Base-by-base conservation (phyloP, 768 basidiomycete genomes). In the Panaeolus cyanescens region DNA sequence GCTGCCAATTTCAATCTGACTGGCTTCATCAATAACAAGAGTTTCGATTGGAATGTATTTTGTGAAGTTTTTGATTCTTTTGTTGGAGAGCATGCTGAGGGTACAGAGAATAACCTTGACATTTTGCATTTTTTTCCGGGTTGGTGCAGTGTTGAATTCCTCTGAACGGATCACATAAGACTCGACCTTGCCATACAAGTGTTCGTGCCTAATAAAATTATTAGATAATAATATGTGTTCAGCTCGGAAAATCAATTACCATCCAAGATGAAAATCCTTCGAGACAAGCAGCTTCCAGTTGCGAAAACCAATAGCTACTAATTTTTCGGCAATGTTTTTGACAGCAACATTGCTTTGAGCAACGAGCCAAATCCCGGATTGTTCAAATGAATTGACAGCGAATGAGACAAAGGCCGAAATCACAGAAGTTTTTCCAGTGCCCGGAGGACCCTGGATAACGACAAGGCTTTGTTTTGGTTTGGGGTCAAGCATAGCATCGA, bases 301-400 rank as follows among this genome's bases (percentile, higher is more conserved):
- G 3, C 65, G 42, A 61, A 91, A 84, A 0, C 75, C 79, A 68
- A 83, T 76, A 7, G 80, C 72, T n/a, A 78, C 72, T 17, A 95
- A 75, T 75, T 92, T 92, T 68, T 91, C 89, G 56, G 91, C 92
- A 75, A 95, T 93, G 65, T 95, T 94, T 72, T 92, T 93, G 20
- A 94, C 93, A 53, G 91, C 93, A 54, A 94, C 85, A 77, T 95
- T 95, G 17, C 89, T 90, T 68, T 95, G 90, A 32, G 93, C 91
- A 68, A 92, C 77, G 5, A 95, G 83, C 90, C 91, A 95, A 12
- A 93, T 85, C 0, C 89, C 86, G 63, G 70, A 65, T 19, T 72
- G 68, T 0, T 76, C 77, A 28, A 61, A 61, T 53, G 67, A 67
- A 28, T 70, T 64, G 22, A 83, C 67, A 36, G 85, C 81, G 64